These are phyloP conservation scores for Oryza longistaminata DNA, from an alignment of 176 grass and related monocot genomes.

Conservation along the genomic window DNA sequence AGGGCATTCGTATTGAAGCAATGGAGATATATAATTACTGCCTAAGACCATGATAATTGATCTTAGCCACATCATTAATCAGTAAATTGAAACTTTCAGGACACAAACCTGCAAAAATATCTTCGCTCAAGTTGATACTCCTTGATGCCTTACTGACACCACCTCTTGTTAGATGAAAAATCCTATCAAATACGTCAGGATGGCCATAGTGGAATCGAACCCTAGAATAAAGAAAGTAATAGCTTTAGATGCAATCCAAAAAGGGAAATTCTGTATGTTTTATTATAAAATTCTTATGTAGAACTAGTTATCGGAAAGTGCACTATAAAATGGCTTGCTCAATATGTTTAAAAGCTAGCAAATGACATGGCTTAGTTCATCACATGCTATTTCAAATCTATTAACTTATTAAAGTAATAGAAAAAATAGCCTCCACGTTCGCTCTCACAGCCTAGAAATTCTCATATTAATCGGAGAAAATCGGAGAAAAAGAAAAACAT, in stretches of 20 bases:
- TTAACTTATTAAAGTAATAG: too few relatives aligned
- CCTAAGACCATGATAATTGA: neutral
- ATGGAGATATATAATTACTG: constrained; percentile 1
- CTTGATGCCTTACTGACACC: constrained; percentile 96
- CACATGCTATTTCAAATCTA: neutral
- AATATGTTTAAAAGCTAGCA: neutral
- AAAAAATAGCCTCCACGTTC: too few relatives aligned
- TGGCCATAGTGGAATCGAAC: constrained; percentile 98
- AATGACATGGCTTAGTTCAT: neutral
- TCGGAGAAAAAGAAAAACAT: too few relatives aligned
- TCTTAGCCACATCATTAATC: constrained; percentile 14
- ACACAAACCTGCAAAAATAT: constrained; percentile 82
- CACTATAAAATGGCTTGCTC: neutral
- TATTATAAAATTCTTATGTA: neutral
- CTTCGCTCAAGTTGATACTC: constrained; percentile 94
- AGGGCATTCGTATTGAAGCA: constrained; percentile 20
- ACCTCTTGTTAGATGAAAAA: constrained; percentile 95
- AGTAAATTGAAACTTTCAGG: neutral
- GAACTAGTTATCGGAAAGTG: neutral
- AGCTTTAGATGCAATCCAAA: constrained; percentile 29
- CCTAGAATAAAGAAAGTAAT: constrained; percentile 45
- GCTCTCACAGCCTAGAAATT: too few relatives aligned
- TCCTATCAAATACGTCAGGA: constrained; percentile 93
- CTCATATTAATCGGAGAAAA: too few relatives aligned
- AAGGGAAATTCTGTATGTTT: neutral